Evolutionary conservation across 345 rosid species (phyloP).

Genomic region (Boechera divaricarpa): DNA sequence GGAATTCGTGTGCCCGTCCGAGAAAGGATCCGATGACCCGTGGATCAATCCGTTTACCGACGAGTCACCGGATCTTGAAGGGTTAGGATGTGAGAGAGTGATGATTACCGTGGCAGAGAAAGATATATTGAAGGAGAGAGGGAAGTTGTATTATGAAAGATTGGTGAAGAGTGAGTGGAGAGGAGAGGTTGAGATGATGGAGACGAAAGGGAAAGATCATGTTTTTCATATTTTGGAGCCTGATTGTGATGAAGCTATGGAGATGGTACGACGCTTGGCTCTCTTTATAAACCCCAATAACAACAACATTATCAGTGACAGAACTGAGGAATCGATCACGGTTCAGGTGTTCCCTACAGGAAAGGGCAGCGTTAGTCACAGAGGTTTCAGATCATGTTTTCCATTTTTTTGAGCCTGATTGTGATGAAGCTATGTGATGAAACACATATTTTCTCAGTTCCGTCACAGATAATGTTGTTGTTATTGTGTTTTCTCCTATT

Average conservation of each 20-base stretch:
- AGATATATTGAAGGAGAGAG: constrained; percentile 68
- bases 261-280: constrained; percentile 55
- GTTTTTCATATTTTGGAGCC: constrained; percentile 73
- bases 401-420: too few species aligned
- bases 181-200: constrained; percentile 60
- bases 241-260: constrained; percentile 53
- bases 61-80: constrained; percentile 53
- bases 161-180: constrained; percentile 60
- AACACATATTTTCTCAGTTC: too few species aligned
- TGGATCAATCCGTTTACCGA: constrained; percentile 72
- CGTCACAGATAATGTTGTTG: neutral
- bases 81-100: constrained; percentile 58
- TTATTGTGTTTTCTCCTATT: neutral
- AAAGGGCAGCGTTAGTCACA: too few species aligned
- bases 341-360: too few species aligned
- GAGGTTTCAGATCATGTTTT: too few species aligned
- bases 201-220: constrained; percentile 69
- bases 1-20: constrained; percentile 68
- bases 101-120: constrained; percentile 65
- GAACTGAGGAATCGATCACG: too few species aligned
- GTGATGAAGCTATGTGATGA: too few species aligned
- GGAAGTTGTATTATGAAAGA: constrained; percentile 57
- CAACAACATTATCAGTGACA: too few species aligned
- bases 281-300: constrained; percentile 46
- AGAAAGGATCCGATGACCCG: constrained; percentile 76